Evolutionary conservation across 805 yeast genomes (phyloP), one percentile per base, ranked within the genome.

Genomic region (Cyberlindnera euphorbiae): DNA sequence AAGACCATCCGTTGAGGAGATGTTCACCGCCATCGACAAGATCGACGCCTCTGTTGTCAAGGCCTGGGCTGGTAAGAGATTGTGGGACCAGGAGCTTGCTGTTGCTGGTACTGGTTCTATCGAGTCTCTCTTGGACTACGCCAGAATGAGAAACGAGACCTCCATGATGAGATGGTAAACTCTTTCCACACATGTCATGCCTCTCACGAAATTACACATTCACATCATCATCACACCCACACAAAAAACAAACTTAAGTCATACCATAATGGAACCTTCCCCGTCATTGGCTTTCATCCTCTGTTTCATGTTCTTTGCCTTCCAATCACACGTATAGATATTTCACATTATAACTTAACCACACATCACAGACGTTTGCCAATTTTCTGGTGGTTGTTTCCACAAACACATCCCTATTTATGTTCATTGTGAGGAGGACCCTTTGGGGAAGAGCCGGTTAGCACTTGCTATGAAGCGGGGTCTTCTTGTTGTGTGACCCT

Each of bases 71-170:
- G 73, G 73, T 56, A 69, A 71, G 45, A 69, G 75, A 64, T 71
- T 84, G 62, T 84, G 87, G 84, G 94, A 84, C 66, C 83, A 75
- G 63, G 95, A 84, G 65, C 69, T 84, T 56, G 94, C 86, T 51
- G 67, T 84, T 54, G 73, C 90, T 42, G 93, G 83, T 64, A 75
- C 84, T 47, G 95, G 95, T 64, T 84, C 80, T 69, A 82, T 82
- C 67, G 95, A 84, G 73, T 86, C 71, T 49, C 69, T 84, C 64
- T 69, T 83, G 60, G 95, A 84, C 64, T 84, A 84, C 77, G 71
- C 69, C 76, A 80, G 90, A 78, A 67, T 78, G 63, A 82, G 95
- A 80, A 81, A 79, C 66, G 89, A 82, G 57, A 84, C 85, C 88
- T 76, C 93, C 56, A 75, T 82, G 85, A 71, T 82, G 79, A 83